Evolutionary conservation across 2,329 filamentous ascomycete genomes (phyloP), one percentile per base, ranked within the genome.

Genomic region (Trichophyton mentagrophytes): DNA sequence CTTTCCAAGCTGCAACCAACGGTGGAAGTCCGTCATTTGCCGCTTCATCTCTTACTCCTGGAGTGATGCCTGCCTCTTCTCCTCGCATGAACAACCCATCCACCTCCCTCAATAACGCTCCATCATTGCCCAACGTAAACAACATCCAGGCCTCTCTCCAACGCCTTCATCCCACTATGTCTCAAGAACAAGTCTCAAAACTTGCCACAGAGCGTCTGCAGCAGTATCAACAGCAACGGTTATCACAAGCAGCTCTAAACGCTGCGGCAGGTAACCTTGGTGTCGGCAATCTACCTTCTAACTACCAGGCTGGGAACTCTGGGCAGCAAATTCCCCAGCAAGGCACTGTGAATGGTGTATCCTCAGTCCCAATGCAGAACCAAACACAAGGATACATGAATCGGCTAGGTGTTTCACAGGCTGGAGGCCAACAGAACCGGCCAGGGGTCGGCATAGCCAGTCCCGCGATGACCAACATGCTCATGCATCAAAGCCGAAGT

Each of bases 91-190:
- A 70, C 17, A 76, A 78, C 59, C 75, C 78, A 2, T 11, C 40
- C 22, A 25, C 36, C 20, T 79, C 79, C 64, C 73, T 82, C 49
- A 80, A 77, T 22, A 80, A 75, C 57, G 78, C 80, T 65, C 62
- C 60, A 20, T 27, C 51, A 13, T 76, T 82, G 51, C 80, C 81
- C 13, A 78, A 78, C 7, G 79, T 84, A 61, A 80, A 78, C 60
- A 78, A 75, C 61, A 77, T 82, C 60, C 75, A 78, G 62, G 79
- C 77, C 63, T 77, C 80, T 44, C 76, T 83, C 15, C 77, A 80
- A 64, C 73, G 73, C 60, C 77, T 70, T 64, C 76, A 82, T 64
- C 81, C 81, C 1, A 75, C 77, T 60, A 71, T 81, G 64, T 73
- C 79, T 1, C 74, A 77, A 2, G 81, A 84, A 27, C 79, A 84